Evolutionary conservation across 805 yeast species (phyloP).

Genomic region (Pichia heedii): DNA sequence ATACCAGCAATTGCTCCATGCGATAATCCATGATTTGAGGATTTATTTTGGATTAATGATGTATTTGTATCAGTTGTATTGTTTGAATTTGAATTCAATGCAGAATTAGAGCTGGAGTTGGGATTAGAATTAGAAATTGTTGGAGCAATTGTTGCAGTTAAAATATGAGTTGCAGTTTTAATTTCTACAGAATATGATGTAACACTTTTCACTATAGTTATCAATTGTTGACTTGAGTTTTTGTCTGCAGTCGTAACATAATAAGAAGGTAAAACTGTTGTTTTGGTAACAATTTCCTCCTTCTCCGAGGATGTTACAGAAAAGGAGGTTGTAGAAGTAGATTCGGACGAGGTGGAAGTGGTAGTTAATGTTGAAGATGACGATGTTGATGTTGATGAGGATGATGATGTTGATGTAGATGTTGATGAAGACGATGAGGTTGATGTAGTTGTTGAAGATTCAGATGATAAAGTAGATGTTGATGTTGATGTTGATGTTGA

Average conservation of each 20-base stretch:
- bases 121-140: no score
- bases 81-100: background rate
- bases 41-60: background rate
- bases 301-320: background rate
- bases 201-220: constrained; percentile 20
- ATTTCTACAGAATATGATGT: constrained; percentile 13
- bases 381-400: constrained; percentile 7
- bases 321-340: constrained; percentile 13
- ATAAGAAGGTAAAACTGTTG: constrained; percentile 10
- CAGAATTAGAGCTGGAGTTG: background rate
- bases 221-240: constrained; percentile 7
- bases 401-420: constrained; percentile 3
- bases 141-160: constrained; percentile 7
- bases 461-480: constrained; percentile 8
- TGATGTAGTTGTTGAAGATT: constrained; percentile 9
- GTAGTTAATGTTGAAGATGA: constrained; percentile 11
- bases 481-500: constrained; percentile 10
- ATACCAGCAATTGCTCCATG: constrained; percentile 30
- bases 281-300: constrained; percentile 3
- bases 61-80: background rate
- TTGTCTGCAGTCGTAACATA: constrained; percentile 7
- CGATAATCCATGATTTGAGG: constrained; percentile 11
- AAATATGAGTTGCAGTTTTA: constrained; percentile 10
- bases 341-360: constrained; percentile 14
- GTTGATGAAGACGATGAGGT: constrained; percentile 5